A percentile compares a stretch with the other conserved stretches of the same genome.
Evolutionary conservation across 192 early-diverging fungal species (phyloP).

Genomic region (Coemansia sp.): DNA sequence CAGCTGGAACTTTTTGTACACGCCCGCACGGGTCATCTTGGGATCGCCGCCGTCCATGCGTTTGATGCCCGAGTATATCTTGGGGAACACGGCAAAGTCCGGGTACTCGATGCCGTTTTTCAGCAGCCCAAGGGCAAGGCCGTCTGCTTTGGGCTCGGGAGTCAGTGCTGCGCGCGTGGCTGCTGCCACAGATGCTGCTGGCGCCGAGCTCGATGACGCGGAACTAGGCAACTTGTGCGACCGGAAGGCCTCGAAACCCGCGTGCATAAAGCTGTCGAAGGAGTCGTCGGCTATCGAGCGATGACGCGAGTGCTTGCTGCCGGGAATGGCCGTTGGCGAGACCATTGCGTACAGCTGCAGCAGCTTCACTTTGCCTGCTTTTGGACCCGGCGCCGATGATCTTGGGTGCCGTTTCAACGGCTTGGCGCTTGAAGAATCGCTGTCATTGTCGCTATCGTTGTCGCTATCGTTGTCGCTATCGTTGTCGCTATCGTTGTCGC

Average conservation of each 20-base stretch:
- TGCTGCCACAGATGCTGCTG: not conserved
- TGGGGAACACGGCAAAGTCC: slow-evolving; percentile 31
- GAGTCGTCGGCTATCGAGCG: not conserved
- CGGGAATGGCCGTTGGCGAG: no score
- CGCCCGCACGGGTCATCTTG: slow-evolving; percentile 32
- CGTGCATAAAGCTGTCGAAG: slow-evolving; percentile 2
- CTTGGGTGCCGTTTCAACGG: not conserved
- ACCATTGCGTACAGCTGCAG: no score
- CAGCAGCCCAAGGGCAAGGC: slow-evolving; percentile 8
- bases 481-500: not conserved
- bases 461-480: not conserved
- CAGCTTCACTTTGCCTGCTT: not conserved
- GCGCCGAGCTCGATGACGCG: no score
- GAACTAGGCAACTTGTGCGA: slow-evolving; percentile 7
- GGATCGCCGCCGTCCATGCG: slow-evolving; percentile 15
- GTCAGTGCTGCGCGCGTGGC: not conserved
- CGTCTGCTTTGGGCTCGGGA: not conserved
- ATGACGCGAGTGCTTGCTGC: no score
- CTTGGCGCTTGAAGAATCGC: not conserved
- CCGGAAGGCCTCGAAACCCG: not conserved
- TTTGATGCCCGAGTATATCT: slow-evolving; percentile 34
- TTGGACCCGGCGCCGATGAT: not conserved
- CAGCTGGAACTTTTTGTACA: slow-evolving; percentile 40
- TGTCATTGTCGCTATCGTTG: not conserved
- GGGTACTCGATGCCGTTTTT: slow-evolving; percentile 26